These are phyloP conservation scores for Solanum chmielewskii DNA, from an alignment of 257 asterid genomes.

Conservation along the genomic window DNA sequence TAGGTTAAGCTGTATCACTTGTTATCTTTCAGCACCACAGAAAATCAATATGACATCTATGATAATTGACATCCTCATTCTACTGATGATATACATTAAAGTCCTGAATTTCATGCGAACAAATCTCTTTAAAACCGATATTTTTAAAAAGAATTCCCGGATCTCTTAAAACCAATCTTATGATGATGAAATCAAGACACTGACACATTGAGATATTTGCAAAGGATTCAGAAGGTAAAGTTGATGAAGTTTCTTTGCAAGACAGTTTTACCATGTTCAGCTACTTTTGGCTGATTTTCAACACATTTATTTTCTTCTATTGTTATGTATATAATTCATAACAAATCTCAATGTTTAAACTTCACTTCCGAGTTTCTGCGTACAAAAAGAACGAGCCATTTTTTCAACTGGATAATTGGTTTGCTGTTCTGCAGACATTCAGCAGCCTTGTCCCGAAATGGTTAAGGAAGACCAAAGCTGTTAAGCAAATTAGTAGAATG, in stretches of 20 bases:
- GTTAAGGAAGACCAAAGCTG: slow-evolving; percentile 56
- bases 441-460: slow-evolving; percentile 58
- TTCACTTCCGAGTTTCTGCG: neutral
- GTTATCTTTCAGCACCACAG: neutral
- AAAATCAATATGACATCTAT: neutral
- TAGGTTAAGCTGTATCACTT: neutral
- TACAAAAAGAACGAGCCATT: slow-evolving; percentile 1
- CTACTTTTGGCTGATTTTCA: neutral
- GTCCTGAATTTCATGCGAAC: neutral
- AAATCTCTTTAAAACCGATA: neutral
- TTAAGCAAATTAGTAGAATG: slow-evolving; percentile 47
- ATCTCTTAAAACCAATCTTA: neutral
- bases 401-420: neutral
- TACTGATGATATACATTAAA: neutral
- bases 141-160: neutral
- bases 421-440: slow-evolving; percentile 53
- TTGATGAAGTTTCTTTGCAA: neutral
- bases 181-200: neutral
- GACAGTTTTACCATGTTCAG: neutral
- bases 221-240: neutral
- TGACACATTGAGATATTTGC: neutral
- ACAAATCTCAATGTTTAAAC: neutral
- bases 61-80: neutral
- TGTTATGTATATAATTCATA: neutral
- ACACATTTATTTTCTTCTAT: neutral